Evolutionary conservation across 2,329 filamentous ascomycete genomes (phyloP), one percentile per base, ranked within the genome.

Genomic region (Colletotrichum liaoningense): DNA sequence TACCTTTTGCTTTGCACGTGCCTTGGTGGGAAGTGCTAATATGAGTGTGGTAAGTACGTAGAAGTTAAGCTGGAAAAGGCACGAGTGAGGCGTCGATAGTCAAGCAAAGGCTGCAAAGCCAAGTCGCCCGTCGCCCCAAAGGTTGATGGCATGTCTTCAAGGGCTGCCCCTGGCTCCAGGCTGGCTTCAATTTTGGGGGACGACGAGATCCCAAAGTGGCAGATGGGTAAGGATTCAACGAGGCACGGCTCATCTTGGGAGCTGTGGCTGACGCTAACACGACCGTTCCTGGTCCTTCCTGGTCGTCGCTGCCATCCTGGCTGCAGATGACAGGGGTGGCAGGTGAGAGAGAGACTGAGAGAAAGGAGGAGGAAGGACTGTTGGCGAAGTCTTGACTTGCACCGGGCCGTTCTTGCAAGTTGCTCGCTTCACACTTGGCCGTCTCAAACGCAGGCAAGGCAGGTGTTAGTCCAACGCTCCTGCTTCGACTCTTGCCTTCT

Each of bases 101-200:
- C 38, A 49, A 19, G 38, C 60, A 63, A 49, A 38, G 26, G 16
- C 60, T 22, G 38, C 42, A 33, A 49, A 38, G 26, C 24, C 60
- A 30, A 52, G 59, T 46, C 56, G 19, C 26, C 19, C 56, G 35
- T 60, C 24, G 35, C 42, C 11, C 14, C 30, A 38, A 56, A 46
- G 33, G 63, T n/a, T 57, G 35, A 57, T 42, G 22, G 33, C 7
- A 65, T 19, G 22, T 24, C 63, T 9, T 8, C n/a, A 49, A 56
- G 67, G 14, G 59, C 56, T 64, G 67, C 67, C 59, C 52, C 67
- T 64, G 67, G 54, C 35, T 62, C 38, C 66, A 55, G 49, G 26
- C 67, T 64, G 67, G 54, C 16, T 62, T 54, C 66, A 55, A 38
- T 65, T 69, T 64, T 60, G 28, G 59, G 66, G 42, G 42, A 55